These are phyloP conservation scores for Yamadazyma atmosphaerica DNA, from an alignment of 1,139 yeast genomes.

Conservation along the genomic window DNA sequence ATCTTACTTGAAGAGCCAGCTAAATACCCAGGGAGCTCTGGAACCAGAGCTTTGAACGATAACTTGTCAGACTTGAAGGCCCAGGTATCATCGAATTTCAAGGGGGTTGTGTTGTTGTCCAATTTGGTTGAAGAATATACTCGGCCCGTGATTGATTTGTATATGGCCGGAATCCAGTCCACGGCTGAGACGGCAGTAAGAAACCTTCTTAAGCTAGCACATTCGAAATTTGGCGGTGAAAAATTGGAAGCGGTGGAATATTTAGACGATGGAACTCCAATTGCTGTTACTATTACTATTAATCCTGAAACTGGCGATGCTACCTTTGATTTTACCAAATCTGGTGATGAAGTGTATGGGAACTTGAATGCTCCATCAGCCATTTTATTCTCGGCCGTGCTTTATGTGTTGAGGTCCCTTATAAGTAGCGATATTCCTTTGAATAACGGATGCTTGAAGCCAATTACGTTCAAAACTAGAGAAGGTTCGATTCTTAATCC, in stretches of 20 bases:
- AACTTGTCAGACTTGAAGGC: slow-evolving; percentile 47
- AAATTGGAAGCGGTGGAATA: slow-evolving; percentile 37
- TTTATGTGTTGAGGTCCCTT: slow-evolving; percentile 74
- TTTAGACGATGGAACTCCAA: slow-evolving; percentile 47
- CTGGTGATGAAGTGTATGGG: slow-evolving; percentile 47
- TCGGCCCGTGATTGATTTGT: slow-evolving; percentile 35
- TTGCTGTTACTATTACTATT: slow-evolving; percentile 35
- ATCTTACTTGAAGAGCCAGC: slow-evolving; percentile 44
- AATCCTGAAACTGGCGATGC: slow-evolving; percentile 38
- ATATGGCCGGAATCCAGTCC: slow-evolving; percentile 44
- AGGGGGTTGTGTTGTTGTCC: slow-evolving; percentile 37
- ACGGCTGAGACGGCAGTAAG: slow-evolving; percentile 46
- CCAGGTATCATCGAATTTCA: slow-evolving; percentile 44
- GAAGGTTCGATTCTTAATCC: slow-evolving; percentile 71
- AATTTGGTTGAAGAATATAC: slow-evolving; percentile 34
- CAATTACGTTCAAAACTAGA: slow-evolving; percentile 66
- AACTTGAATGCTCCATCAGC: slow-evolving; percentile 56
- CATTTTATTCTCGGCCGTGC: slow-evolving; percentile 76
- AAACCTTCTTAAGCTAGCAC: slow-evolving; percentile 36
- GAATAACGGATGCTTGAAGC: slow-evolving; percentile 80
- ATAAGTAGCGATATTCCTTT: slow-evolving; percentile 79
- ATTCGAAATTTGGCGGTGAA: slow-evolving; percentile 36
- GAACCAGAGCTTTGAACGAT: slow-evolving; percentile 42
- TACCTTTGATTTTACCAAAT: slow-evolving; percentile 40
- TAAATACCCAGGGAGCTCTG: slow-evolving; percentile 47